These are phyloP conservation scores for Gigaspora rosea DNA, from an alignment of 192 early-diverging fungal species.

Conservation along the genomic window DNA sequence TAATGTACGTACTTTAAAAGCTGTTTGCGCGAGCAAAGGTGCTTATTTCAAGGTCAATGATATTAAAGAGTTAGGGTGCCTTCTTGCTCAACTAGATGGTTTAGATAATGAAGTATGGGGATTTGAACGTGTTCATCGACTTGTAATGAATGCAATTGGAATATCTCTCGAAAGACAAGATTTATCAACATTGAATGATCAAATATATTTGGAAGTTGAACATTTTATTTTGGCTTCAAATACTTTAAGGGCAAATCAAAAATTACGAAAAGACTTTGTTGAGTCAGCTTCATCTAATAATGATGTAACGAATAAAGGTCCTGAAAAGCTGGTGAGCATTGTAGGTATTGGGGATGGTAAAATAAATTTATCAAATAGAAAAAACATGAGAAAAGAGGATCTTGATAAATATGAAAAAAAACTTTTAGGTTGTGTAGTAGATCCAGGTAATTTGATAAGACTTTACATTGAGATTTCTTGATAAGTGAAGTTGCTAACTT, in stretches of 20 bases:
- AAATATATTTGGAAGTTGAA: constrained; percentile 30
- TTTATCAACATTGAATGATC: constrained; percentile 34
- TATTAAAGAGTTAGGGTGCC: constrained; percentile 20
- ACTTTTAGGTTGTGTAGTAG: constrained; percentile 76
- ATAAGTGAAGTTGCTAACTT: background rate
- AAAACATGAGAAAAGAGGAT: constrained; percentile 40
- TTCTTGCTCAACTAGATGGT: constrained; percentile 29
- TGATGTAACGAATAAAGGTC: background rate
- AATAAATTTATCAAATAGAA: constrained; percentile 28
- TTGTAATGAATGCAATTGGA: constrained; percentile 52
- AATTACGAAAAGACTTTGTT: constrained; percentile 33
- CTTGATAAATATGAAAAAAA: constrained; percentile 73
- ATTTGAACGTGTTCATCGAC: constrained; percentile 45
- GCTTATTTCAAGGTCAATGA: constrained; percentile 26
- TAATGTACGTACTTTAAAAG: constrained; percentile 48
- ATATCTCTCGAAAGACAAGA: constrained; percentile 35
- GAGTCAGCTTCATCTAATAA: constrained; percentile 19
- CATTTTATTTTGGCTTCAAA: constrained; percentile 29
- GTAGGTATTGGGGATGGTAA: constrained; percentile 42
- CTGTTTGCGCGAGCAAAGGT: constrained; percentile 42
- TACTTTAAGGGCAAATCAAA: constrained; percentile 31
- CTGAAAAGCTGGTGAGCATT: constrained; percentile 44
- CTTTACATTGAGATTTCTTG: background rate
- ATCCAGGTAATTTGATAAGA: constrained; percentile 58
- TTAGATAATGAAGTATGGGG: constrained; percentile 49